phyloP scores from a whole-genome alignment of 1,139 yeast genomes.

The Kurtzmaniella natalensis region DNA sequence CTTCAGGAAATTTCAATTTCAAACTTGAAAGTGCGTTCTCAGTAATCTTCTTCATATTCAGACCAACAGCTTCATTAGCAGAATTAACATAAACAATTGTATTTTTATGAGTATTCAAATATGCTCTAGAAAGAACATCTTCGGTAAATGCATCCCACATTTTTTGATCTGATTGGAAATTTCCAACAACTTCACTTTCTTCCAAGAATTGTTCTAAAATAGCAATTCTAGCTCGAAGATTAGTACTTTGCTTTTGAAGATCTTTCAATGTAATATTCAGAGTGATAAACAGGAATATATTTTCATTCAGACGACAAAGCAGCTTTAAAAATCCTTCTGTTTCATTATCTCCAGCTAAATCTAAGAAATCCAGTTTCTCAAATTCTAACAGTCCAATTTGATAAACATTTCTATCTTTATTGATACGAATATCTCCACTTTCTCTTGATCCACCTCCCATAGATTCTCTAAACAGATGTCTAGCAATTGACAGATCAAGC shows the following conservation, averaged over 20 bases:
- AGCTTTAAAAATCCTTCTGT: conserved; percentile 51
- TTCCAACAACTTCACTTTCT: conserved; percentile 37
- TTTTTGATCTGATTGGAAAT: conserved; percentile 22
- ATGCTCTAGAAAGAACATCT: conserved; percentile 27
- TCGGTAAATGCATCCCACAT: conserved; percentile 34
- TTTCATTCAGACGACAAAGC: conserved; percentile 41
- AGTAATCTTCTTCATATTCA: conserved; percentile 19
- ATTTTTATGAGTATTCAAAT: conserved; percentile 31
- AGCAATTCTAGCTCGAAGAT: conserved; percentile 30
- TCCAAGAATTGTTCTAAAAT: conserved; percentile 33
- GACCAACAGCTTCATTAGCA: conserved; percentile 11
- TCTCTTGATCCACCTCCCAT: conserved; percentile 11
- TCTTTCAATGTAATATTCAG: conserved; percentile 45
- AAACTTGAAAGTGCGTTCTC: conserved; percentile 31
- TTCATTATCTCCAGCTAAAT: conserved; percentile 43
- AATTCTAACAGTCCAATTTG: conserved; percentile 54
- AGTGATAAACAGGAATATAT: conserved; percentile 42
- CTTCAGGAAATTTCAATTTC: conserved; percentile 29
- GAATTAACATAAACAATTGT: conserved; percentile 27
- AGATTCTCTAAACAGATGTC: conserved; percentile 7
- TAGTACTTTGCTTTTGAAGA: conserved; percentile 42
- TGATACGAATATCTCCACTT: conserved; percentile 14
- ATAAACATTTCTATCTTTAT: conserved; percentile 31
- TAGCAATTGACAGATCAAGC: conserved; percentile 1
- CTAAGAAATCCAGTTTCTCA: conserved; percentile 47